Conservation (phyloP, 768 basidiomycete species). For the Kwoniella dendrophila region DNA sequence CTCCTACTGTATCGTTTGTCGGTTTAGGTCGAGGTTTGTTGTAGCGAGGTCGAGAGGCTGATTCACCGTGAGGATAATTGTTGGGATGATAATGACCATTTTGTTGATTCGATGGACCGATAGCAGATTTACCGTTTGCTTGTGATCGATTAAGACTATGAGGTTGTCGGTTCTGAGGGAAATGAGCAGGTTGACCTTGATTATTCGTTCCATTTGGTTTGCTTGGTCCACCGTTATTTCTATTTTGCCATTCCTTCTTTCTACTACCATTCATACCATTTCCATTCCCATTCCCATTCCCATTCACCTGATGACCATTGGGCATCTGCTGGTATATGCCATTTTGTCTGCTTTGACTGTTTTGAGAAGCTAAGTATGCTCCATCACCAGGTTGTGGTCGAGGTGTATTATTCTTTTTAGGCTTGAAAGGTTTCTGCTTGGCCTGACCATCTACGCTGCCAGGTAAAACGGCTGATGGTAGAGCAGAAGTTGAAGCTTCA, state of each 20-base stretch:
- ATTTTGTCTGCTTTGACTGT: not conserved
- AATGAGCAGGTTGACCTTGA: not conserved
- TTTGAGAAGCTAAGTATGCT: constrained; percentile 23
- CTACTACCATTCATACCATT: not conserved
- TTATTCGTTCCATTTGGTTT: not conserved
- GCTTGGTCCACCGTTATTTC: not conserved
- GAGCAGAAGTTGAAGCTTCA: constrained; percentile 11
- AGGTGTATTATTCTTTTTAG: not conserved
- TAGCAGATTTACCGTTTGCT: no score
- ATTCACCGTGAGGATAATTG: not conserved
- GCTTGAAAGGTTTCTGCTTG: not conserved
- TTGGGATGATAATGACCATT: not conserved
- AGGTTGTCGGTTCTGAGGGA: not conserved
- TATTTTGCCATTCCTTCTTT: not conserved
- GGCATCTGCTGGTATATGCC: not conserved
- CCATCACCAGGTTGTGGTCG: constrained; percentile 37
- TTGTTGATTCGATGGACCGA: not conserved
- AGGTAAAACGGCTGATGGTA: not conserved
- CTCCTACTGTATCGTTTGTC: not conserved
- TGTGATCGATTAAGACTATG: not conserved
- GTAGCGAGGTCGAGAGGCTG: not conserved
- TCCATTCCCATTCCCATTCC: not conserved
- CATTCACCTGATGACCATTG: not conserved
- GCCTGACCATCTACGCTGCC: no score
- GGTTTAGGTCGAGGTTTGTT: not conserved